Base-by-base conservation (phyloP, 768 basidiomycete genomes). In the Phanerodontia chrysosporium region DNA sequence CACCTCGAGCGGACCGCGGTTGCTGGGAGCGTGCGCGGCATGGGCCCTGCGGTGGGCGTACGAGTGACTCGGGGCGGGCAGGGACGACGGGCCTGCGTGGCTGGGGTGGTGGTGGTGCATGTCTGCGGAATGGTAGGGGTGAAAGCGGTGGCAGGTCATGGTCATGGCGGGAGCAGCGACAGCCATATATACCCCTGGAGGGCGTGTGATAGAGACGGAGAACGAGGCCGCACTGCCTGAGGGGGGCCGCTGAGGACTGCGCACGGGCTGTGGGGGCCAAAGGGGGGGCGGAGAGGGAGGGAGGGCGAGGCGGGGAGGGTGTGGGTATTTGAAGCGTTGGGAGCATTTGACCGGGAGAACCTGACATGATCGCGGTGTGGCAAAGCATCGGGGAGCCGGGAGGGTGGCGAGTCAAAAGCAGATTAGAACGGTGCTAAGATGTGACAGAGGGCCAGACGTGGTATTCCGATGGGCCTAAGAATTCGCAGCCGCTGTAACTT, bases 351-450 rank as follows among this genome's bases (percentile, higher is more conserved):
- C 44, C 45, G 55, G 49, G 25, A 46, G 51, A 49, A 53, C 22
- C 30, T 24, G 45, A 28, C 18, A 57, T 57, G 60, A 61, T 61
- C 60, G 60, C 55, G 55, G 57, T 45, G 57, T 58, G 57, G 36
- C 56, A 18, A 42, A 42, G 39, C 24, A 45, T 57, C 49, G 57
- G 39, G 57, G 49, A 45, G 51, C 58, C 51, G 44, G 51, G 58
- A 53, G 39, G 51, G 51, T 52, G 58, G 58, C 58, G 51, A 54
- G 56, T 24, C 45, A 57, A 46, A 48, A 45, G 36, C 36, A 56
- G 55, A 56, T 55, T 42, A 55, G 57, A 28, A 58, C 35, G 53
- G 42, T 49, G 54, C 32, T 49, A 60, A 56, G 46, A 60, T 53
- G 52, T 25, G 52, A 53, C 52, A 53, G 27, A 32, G 30, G 51